These are phyloP conservation scores for Fraxinus angustifolia DNA, from an alignment of 305 asterid genomes.

Conservation along the genomic window DNA sequence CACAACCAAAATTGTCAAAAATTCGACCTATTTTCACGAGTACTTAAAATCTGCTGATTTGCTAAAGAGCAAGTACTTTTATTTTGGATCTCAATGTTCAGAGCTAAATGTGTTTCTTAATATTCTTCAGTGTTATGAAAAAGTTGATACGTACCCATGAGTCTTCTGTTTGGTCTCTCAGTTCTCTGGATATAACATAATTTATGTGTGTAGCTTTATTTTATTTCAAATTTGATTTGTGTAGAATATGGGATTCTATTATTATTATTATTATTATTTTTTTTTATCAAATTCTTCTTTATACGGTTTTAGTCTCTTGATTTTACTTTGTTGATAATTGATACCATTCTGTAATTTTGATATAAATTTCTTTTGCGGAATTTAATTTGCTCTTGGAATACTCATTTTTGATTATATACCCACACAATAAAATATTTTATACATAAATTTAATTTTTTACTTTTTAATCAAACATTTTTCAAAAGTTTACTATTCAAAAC, in stretches of 20 bases:
- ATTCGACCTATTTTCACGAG: not conserved
- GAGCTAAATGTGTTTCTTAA: not conserved
- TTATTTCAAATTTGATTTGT: not conserved
- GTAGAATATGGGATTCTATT: not conserved
- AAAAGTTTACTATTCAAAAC: no score
- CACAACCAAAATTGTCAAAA: not conserved
- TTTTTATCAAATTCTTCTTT: no score
- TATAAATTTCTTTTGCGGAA: not conserved
- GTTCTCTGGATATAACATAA: not conserved
- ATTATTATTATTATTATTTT: not conserved
- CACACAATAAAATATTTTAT: no score
- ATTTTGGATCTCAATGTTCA: not conserved
- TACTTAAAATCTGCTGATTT: not conserved
- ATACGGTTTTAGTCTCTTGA: not conserved
- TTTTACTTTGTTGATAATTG: not conserved
- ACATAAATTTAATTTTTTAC: no score
- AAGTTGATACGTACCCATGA: not conserved
- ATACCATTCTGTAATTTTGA: not conserved
- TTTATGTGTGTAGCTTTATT: not conserved
- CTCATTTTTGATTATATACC: no score
- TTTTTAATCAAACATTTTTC: no score
- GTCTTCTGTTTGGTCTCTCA: not conserved
- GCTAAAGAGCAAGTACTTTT: not conserved
- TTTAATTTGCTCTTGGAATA: not conserved
- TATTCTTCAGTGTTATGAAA: not conserved